Evolutionary conservation across 768 basidiomycete species (phyloP).

Genomic region (Polyporus arcularius): DNA sequence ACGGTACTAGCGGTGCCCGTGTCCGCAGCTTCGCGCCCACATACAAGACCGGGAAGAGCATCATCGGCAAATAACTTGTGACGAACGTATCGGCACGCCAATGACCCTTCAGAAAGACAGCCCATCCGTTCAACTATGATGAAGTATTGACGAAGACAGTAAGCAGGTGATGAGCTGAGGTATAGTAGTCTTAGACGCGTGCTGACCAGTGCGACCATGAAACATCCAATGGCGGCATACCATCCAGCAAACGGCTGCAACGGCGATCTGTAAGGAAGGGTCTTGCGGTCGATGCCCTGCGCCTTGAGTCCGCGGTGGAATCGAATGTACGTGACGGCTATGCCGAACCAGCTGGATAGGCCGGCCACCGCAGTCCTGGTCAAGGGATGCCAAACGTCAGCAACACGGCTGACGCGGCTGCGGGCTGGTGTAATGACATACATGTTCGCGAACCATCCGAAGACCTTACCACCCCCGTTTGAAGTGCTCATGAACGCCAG

Average conservation of each 20-base stretch:
- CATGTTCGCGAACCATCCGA: conserved; percentile 39
- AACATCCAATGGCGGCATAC: conserved; percentile 33
- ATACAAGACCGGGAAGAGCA: conserved; percentile 50
- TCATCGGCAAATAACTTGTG: conserved; percentile 43
- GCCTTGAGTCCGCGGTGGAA: conserved; percentile 48
- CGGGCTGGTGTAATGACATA: not conserved
- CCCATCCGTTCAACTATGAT: conserved; percentile 40
- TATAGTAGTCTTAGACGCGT: no score
- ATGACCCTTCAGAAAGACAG: conserved; percentile 39
- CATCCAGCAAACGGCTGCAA: conserved; percentile 46
- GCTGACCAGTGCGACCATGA: conserved; percentile 39
- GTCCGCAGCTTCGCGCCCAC: conserved; percentile 26
- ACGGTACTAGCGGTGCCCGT: conserved; percentile 13
- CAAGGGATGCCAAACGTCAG: no score
- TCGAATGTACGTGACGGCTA: conserved; percentile 46
- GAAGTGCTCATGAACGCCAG: conserved; percentile 45
- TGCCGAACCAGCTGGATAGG: conserved; percentile 46
- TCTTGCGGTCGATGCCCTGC: conserved; percentile 49
- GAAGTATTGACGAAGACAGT: not conserved
- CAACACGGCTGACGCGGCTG: no score
- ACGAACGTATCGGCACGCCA: conserved; percentile 43
- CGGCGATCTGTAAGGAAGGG: conserved; percentile 45
- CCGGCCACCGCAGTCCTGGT: conserved; percentile 39
- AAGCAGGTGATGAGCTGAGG: no score
- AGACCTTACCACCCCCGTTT: conserved; percentile 38